Evolutionary conservation across 106 monocot species (phyloP).

Genomic region (Posidonia australis): DNA sequence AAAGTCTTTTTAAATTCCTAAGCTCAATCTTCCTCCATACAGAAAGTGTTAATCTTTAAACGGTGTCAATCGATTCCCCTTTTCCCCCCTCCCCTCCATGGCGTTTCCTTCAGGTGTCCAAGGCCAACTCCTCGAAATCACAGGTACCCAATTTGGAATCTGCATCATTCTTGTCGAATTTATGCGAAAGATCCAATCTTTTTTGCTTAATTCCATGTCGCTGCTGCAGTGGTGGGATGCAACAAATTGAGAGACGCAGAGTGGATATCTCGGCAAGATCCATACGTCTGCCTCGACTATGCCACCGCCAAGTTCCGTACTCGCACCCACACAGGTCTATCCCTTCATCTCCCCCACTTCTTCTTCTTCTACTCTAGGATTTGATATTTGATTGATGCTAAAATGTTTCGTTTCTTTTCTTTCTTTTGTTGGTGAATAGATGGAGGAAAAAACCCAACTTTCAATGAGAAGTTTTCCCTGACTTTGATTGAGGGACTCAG

Average conservation of each 20-base stretch:
- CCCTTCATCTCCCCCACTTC: not conserved
- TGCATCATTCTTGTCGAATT: not conserved
- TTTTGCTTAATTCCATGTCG: not conserved
- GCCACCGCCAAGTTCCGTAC: conserved; percentile 69
- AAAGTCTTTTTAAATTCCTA: too few relatives aligned
- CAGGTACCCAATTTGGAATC: conserved; percentile 15
- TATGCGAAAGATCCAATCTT: not conserved
- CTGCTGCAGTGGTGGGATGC: conserved; percentile 56
- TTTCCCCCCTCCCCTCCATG: not conserved
- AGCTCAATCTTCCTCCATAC: too few relatives aligned
- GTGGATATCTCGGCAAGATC: conserved; percentile 75
- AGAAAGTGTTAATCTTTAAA: too few relatives aligned
- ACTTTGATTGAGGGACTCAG: conserved; percentile 24
- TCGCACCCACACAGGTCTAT: conserved; percentile 71
- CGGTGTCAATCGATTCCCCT: too few relatives aligned
- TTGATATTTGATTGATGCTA: not conserved
- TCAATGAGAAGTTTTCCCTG: conserved; percentile 26
- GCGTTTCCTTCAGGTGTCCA: conserved; percentile 14
- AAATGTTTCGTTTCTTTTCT: not conserved
- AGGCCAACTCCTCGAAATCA: conserved; percentile 34
- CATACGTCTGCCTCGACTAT: conserved; percentile 81
- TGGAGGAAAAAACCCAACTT: conserved; percentile 66
- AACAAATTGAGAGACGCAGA: conserved; percentile 61
- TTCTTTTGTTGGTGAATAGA: conserved; percentile 19
- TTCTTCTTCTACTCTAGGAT: not conserved